phyloP scores from a whole-genome alignment of 2,329 filamentous ascomycete genomes.

The Aspergillus ustus region DNA sequence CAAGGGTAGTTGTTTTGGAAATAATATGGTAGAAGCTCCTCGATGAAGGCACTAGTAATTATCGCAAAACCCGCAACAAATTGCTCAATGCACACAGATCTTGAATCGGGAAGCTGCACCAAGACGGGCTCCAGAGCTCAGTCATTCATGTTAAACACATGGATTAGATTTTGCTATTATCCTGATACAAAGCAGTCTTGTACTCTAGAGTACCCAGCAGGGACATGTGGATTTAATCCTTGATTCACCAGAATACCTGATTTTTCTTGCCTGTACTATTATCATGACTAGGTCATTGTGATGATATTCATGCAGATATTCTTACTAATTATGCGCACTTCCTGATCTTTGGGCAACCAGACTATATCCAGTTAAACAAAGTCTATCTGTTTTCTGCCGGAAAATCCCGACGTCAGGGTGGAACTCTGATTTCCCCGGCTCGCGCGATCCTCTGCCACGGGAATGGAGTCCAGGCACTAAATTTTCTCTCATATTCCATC shows the following conservation, averaged over 20 bases:
- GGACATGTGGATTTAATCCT: neutral
- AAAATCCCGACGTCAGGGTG: conserved; percentile 31
- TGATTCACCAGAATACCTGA: neutral
- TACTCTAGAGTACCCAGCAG: neutral
- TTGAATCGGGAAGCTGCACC: neutral
- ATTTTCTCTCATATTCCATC: conserved; percentile 26
- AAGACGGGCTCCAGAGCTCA: neutral
- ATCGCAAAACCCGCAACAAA: neutral
- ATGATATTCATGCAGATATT: neutral
- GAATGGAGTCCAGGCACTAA: conserved; percentile 14
- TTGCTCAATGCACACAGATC: neutral
- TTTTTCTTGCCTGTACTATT: neutral
- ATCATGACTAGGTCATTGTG: neutral
- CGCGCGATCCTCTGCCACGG: conserved; percentile 7
- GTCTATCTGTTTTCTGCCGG: conserved; percentile 23
- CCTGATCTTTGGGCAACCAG: too few species aligned
- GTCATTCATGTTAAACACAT: neutral
- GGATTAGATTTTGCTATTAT: neutral
- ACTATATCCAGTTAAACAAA: neutral
- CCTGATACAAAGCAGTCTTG: neutral
- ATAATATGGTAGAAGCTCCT: neutral
- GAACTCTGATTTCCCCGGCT: conserved; percentile 15
- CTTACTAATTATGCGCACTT: neutral
- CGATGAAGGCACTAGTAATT: too few species aligned
- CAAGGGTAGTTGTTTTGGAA: neutral